Evolutionary conservation across 2,329 filamentous ascomycete genomes (phyloP).

Genomic region (Conoideocrella luteorostrata): DNA sequence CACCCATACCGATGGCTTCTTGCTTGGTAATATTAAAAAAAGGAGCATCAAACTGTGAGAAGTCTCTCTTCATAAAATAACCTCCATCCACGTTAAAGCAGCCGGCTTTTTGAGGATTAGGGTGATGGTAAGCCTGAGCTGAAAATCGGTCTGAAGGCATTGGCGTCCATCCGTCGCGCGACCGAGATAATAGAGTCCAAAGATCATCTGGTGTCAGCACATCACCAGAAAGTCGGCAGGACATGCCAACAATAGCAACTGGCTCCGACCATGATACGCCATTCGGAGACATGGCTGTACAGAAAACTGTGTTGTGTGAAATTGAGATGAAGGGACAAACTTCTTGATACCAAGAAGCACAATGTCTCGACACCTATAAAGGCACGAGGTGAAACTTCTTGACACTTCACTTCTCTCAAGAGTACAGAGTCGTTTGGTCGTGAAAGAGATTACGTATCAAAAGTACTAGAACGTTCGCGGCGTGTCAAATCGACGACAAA

Average conservation of each 20-base stretch:
- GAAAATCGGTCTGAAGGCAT: constrained; percentile 3
- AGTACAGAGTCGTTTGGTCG: too few relatives aligned
- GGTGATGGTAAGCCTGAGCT: constrained; percentile 31
- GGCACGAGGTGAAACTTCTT: too few relatives aligned
- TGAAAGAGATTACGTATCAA: too few relatives aligned
- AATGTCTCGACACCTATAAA: too few relatives aligned
- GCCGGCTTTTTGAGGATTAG: constrained; percentile 33
- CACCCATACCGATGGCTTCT: constrained; percentile 41
- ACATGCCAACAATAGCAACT: constrained; percentile 17
- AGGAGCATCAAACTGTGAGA: constrained; percentile 43
- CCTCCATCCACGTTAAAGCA: constrained; percentile 27
- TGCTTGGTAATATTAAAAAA: constrained; percentile 46
- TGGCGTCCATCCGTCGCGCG: constrained; percentile 3
- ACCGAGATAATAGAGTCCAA: constrained; percentile 11
- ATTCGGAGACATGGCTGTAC: too few relatives aligned
- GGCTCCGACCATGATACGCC: constrained; percentile 3
- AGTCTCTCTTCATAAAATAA: constrained; percentile 39
- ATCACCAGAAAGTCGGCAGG: constrained; percentile 16
- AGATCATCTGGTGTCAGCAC: constrained; percentile 13
- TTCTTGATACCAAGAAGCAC: too few relatives aligned
- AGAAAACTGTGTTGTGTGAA: too few relatives aligned
- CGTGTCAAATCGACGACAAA: too few relatives aligned
- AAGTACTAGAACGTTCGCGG: too few relatives aligned
- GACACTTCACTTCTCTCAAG: too few relatives aligned
- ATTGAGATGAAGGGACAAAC: too few relatives aligned